Conservation (phyloP, 441 rosid genomes). For the Melastoma candidum region DNA sequence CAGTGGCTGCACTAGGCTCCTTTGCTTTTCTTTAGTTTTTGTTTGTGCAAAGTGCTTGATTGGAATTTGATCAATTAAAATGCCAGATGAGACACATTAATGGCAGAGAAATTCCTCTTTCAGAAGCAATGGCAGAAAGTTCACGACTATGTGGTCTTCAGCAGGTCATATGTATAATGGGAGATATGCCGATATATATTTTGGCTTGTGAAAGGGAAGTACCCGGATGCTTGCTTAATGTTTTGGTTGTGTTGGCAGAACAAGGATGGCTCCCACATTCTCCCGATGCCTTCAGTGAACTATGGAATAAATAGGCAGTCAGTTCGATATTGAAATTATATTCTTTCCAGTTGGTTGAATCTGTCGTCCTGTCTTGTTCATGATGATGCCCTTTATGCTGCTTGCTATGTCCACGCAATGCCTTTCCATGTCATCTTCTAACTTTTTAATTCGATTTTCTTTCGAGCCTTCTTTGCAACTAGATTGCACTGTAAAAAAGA, state of each 20-base stretch:
- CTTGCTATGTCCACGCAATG: background rate
- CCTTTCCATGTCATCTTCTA: conserved; percentile 7
- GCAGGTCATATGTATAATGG: conserved; percentile 85
- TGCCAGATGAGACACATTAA: conserved; percentile 67
- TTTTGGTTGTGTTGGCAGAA: conserved; percentile 33
- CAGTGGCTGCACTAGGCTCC: too few species aligned
- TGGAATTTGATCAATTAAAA: too few species aligned
- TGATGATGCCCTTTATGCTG: background rate
- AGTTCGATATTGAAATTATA: background rate
- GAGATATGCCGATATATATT: conserved; percentile 91
- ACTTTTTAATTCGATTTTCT: conserved; percentile 14
- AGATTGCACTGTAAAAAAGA: conserved; percentile 85
- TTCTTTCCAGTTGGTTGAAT: too few species aligned
- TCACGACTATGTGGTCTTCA: conserved; percentile 44
- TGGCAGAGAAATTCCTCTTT: conserved; percentile 87
- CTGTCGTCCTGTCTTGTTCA: too few species aligned
- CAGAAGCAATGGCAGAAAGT: conserved; percentile 95
- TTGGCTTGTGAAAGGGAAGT: too few species aligned
- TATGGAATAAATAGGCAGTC: conserved; percentile 67
- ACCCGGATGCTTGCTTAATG: conserved; percentile 11
- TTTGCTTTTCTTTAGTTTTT: too few species aligned
- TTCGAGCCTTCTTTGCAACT: conserved; percentile 82
- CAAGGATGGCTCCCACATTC: conserved; percentile 66
- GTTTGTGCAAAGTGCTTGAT: too few species aligned
- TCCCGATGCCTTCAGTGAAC: conserved; percentile 91